phyloP scores from a whole-genome alignment of 768 basidiomycete species.

The Holtermanniella nyarrowii region DNA sequence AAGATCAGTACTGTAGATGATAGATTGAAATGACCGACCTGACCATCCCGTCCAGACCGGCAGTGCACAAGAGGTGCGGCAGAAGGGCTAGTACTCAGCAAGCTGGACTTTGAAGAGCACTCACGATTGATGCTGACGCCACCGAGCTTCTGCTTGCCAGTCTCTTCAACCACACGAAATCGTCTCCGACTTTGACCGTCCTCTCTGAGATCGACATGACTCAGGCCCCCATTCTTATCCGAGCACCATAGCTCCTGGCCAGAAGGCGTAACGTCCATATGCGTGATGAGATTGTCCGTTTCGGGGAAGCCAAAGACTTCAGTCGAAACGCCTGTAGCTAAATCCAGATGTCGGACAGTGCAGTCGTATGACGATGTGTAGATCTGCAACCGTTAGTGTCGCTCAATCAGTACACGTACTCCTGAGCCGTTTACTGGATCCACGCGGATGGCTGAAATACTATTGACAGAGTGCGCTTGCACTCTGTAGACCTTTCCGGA shows the following conservation, averaged over 20 bases:
- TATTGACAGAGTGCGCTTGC: slow-evolving; percentile 36
- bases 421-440: slow-evolving; percentile 36
- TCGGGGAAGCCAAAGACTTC: slow-evolving; percentile 40
- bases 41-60: slow-evolving; percentile 30
- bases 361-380: slow-evolving; percentile 43
- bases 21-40: background rate
- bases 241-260: slow-evolving; percentile 38
- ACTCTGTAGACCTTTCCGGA: slow-evolving; percentile 34
- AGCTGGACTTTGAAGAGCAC: slow-evolving; percentile 11
- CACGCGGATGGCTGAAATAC: slow-evolving; percentile 41
- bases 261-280: slow-evolving; percentile 41
- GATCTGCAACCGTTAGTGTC: slow-evolving; percentile 21
- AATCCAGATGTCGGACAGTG: slow-evolving; percentile 40
- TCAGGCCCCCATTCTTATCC: slow-evolving; percentile 38
- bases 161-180: slow-evolving; percentile 29
- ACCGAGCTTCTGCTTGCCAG: slow-evolving; percentile 37
- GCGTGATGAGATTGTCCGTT: slow-evolving; percentile 40
- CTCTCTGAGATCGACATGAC: slow-evolving; percentile 36
- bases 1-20: background rate
- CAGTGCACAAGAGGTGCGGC: slow-evolving; percentile 37
- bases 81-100: slow-evolving; percentile 25
- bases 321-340: slow-evolving; percentile 35
- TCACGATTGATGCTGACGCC: slow-evolving; percentile 40
- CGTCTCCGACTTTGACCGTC: slow-evolving; percentile 21
- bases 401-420: slow-evolving; percentile 13